Base-by-base conservation (phyloP, 1,284 basidiomycete genomes). In the Apiotrichum sp. region DNA sequence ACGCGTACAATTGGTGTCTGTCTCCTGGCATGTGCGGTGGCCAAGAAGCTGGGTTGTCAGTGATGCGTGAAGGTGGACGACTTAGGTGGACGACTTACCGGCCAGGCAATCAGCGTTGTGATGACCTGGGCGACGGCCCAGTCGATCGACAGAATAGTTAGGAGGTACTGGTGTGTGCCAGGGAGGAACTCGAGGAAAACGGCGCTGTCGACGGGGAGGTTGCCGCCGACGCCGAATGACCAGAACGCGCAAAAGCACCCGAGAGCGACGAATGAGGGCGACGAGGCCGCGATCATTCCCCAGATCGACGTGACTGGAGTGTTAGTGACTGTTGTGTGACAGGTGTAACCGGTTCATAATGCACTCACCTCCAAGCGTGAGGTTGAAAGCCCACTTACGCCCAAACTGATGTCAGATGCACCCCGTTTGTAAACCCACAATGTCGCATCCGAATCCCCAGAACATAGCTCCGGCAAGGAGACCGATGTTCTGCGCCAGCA, bases 91-190 rank as follows among this genome's bases (percentile, higher is more conserved):
- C 13, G 14, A 44, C 54, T 39, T 22, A 56, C 50, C 0, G 66
- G 66, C 69, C 67, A 69, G 2, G 68, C 68, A 43, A 69, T 56
- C 10, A 68, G 53, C 6, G 63, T 65, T 0, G 65, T 65, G 36
- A 69, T 14, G 10, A 69, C 59, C 53, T 69, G 67, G 0, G 84
- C 84, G n/a, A 85, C 65, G 6, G 82, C 82, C 84, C 84, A 86
- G 78, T 83, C 85, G 40, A 81, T 78, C 10, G 82, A 84, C 1
- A 86, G 78, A 31, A 86, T 74, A 0, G 84, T 85, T 40, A 86
- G 73, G 31, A 83, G 80, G 79, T 83, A 85, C 53, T 68, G 66
- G 48, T 71, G 66, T 10, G 77, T 82, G 77, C 62, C 80, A 68
- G 50, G 83, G 43, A 83, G 76, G 63, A 81, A 80, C 65, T 84